Evolutionary conservation across 495 filamentous ascomycete genomes (phyloP).

Genomic region (Hyaloscypha bicolor): DNA sequence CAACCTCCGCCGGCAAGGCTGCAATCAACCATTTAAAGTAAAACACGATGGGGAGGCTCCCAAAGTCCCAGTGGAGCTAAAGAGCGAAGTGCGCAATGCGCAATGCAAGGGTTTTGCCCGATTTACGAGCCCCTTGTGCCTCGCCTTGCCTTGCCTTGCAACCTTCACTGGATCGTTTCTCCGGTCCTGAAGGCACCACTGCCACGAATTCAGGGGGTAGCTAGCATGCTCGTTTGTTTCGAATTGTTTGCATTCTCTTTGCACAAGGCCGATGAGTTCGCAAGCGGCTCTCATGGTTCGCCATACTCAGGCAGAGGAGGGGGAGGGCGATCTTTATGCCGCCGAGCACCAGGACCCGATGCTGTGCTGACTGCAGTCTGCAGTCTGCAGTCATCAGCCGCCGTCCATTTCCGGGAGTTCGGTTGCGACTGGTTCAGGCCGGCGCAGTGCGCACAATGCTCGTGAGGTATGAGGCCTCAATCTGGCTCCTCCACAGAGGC

Average conservation of each 20-base stretch:
- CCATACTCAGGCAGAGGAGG: background rate
- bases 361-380: no score
- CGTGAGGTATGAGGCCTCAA: no score
- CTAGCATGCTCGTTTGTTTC: background rate
- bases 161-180: background rate
- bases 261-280: background rate
- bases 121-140: no score
- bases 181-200: background rate
- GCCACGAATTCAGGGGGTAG: background rate
- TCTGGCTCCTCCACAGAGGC: background rate
- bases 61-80: background rate
- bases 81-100: background rate
- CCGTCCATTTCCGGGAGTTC: no score
- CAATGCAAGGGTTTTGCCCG: background rate
- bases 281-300: background rate
- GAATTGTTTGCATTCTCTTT: background rate
- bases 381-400: no score
- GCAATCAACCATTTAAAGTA: no score
- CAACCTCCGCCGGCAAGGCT: background rate
- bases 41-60: background rate
- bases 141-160: no score
- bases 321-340: background rate
- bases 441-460: no score
- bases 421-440: no score
- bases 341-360: background rate